Percentiles rank a stretch among this genome's conserved stretches.
phyloP scores from a whole-genome alignment of 495 filamentous ascomycete species.

The Symbiotaphrina buchneri region DNA sequence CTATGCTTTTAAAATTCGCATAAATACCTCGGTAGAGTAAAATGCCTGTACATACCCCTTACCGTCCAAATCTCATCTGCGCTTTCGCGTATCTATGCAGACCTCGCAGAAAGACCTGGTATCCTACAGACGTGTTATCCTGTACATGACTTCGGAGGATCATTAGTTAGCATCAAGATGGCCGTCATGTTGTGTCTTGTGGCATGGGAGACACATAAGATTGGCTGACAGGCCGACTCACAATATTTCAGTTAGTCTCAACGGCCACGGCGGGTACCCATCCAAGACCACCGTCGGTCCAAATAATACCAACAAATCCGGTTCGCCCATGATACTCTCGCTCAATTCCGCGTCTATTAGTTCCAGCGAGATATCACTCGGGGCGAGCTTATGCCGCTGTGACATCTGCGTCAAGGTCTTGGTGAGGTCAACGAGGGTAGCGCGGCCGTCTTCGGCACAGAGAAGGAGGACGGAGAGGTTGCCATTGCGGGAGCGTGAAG shows the following conservation, averaged over 20 bases:
- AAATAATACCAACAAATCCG: conserved; percentile 77
- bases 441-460: conserved; percentile 69
- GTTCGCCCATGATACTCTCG: conserved; percentile 54
- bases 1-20: no score
- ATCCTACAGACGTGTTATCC: conserved; percentile 62
- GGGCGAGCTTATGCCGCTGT: conserved; percentile 60
- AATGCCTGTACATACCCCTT: conserved; percentile 8
- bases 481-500: conserved; percentile 8
- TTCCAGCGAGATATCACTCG: conserved; percentile 59
- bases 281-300: conserved; percentile 56
- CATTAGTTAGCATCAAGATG: background rate
- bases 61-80: conserved; percentile 76
- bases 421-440: conserved; percentile 85
- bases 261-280: conserved; percentile 93
- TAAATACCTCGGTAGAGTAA: no score
- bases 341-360: conserved; percentile 78
- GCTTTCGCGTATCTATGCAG: conserved; percentile 69
- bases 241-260: conserved; percentile 86
- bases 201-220: background rate
- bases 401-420: conserved; percentile 89
- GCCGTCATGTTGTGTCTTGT: background rate
- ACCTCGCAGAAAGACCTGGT: conserved; percentile 75
- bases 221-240: conserved; percentile 6
- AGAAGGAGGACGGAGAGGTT: conserved; percentile 69
- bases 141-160: conserved; percentile 26